A percentile compares a stretch with the other conserved stretches of the same genome.
Conservation (phyloP, 331 rosid genomes). For the Pyracantha coccinea region DNA sequence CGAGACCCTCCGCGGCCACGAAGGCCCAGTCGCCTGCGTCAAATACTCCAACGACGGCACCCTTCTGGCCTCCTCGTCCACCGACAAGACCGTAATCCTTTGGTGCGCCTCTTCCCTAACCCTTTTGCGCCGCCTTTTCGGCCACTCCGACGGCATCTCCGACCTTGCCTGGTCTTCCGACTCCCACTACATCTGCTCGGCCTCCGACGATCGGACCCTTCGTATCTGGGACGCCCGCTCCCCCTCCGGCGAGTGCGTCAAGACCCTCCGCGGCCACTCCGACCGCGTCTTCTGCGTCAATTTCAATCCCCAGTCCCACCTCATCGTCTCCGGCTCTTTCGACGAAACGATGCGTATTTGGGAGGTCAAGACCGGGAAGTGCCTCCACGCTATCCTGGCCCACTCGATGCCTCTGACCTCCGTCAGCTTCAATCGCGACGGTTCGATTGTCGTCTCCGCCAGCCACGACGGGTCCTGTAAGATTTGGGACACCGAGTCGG, state of each 20-base stretch:
- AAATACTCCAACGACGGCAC: slow-evolving; percentile 78
- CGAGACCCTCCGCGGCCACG: slow-evolving; percentile 39
- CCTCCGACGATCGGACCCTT: slow-evolving; percentile 62
- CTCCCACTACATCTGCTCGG: too few species aligned
- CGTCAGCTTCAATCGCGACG: slow-evolving; percentile 81
- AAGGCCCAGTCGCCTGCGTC: slow-evolving; percentile 67
- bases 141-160: slow-evolving; percentile 74
- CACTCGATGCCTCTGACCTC: slow-evolving; percentile 84
- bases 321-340: slow-evolving; percentile 83
- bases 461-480: slow-evolving; percentile 91
- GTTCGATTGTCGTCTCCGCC: slow-evolving; percentile 73
- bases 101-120: slow-evolving; percentile 58
- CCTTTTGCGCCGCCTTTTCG: slow-evolving; percentile 63
- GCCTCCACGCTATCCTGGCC: slow-evolving; percentile 49
- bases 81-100: slow-evolving; percentile 72
- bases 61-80: slow-evolving; percentile 74
- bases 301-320: slow-evolving; percentile 68
- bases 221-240: slow-evolving; percentile 83
- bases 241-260: slow-evolving; percentile 57
- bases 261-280: slow-evolving; percentile 78
- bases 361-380: slow-evolving; percentile 91
- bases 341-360: slow-evolving; percentile 78
- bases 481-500: slow-evolving; percentile 71
- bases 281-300: slow-evolving; percentile 74
- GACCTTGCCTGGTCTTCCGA: slow-evolving; percentile 80